Conservation (phyloP, 371 early-diverging fungal genomes). For the Mucor lusitanicus region DNA sequence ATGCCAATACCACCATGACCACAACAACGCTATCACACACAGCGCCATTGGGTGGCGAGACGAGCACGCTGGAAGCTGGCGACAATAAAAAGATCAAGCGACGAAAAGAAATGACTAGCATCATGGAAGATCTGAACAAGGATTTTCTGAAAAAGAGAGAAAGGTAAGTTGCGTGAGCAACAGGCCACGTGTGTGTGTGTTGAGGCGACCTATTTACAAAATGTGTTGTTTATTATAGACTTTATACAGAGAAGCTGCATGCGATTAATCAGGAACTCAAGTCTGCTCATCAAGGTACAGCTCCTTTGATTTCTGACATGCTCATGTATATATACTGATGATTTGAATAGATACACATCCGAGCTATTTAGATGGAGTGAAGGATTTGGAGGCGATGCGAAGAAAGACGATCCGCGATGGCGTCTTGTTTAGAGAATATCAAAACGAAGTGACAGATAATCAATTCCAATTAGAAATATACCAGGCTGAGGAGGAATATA, state of each 20-base stretch:
- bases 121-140: slow-evolving; percentile 40
- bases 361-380: slow-evolving; percentile 64
- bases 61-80: slow-evolving; percentile 11
- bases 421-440: slow-evolving; percentile 67
- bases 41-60: neutral
- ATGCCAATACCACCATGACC: neutral
- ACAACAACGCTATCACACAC: neutral
- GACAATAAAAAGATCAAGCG: slow-evolving; percentile 38
- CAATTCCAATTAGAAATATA: slow-evolving; percentile 59
- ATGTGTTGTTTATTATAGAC: slow-evolving; percentile 11
- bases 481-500: slow-evolving; percentile 61
- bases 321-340: neutral
- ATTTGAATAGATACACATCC: slow-evolving; percentile 64
- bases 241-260: slow-evolving; percentile 33
- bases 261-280: slow-evolving; percentile 31
- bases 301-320: neutral
- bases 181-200: neutral
- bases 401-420: slow-evolving; percentile 56
- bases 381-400: slow-evolving; percentile 59
- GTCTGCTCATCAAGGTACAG: slow-evolving; percentile 28
- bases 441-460: slow-evolving; percentile 67
- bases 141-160: slow-evolving; percentile 47
- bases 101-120: slow-evolving; percentile 37
- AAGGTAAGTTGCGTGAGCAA: slow-evolving; percentile 25
- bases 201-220: neutral